These are phyloP conservation scores for Tulasnella sp. DNA, from an alignment of 768 basidiomycete genomes.

Conservation along the genomic window DNA sequence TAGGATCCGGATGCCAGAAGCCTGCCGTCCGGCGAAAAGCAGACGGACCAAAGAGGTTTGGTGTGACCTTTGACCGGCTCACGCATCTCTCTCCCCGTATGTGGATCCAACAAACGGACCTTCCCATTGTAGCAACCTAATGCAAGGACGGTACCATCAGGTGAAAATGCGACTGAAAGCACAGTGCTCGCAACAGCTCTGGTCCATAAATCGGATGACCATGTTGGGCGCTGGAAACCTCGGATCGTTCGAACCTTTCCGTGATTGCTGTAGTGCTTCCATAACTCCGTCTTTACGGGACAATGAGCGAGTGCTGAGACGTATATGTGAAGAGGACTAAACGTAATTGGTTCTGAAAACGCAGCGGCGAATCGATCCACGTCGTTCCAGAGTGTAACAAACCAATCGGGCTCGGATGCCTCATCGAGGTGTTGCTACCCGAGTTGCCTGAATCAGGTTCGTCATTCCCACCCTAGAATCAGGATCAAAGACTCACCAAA, in stretches of 20 bases:
- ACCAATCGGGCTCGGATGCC: too few relatives aligned
- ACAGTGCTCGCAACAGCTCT: not conserved
- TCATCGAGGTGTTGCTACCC: not conserved
- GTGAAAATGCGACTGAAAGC: not conserved
- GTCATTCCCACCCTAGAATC: too few relatives aligned
- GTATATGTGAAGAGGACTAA: not conserved
- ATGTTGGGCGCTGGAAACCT: not conserved
- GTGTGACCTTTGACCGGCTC: not conserved
- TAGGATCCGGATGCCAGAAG: not conserved
- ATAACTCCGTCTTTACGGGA: not conserved
- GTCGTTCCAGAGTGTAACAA: not conserved
- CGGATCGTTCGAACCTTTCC: too few relatives aligned
- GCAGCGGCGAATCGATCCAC: not conserved
- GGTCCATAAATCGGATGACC: not conserved
- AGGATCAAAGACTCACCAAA: not conserved
- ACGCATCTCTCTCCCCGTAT: not conserved
- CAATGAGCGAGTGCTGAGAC: not conserved
- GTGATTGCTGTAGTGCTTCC: not conserved
- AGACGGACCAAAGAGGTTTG: not conserved
- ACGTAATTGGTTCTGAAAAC: not conserved
- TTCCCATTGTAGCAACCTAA: not conserved
- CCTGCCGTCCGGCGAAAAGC: conserved; percentile 19
- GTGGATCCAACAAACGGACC: not conserved
- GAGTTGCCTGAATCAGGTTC: not conserved
- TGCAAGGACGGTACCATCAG: not conserved